Conservation (phyloP, 345 rosid genomes). For the Gynandropsis gynandra region DNA sequence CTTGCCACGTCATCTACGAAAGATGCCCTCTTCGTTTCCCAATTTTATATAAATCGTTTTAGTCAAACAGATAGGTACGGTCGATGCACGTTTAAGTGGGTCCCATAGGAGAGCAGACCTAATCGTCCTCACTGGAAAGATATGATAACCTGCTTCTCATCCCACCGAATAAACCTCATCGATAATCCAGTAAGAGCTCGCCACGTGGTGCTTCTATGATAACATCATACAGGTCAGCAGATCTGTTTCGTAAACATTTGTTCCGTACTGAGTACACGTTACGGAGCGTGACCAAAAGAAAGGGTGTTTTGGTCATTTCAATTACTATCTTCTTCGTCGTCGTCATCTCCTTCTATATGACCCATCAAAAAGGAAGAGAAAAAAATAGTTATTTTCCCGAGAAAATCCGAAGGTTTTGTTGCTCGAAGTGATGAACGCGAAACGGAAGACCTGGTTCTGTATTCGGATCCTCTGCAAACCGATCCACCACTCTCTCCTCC, state of each 20-base stretch:
- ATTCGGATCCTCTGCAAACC: conserved; percentile 35
- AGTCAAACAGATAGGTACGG: conserved; percentile 42
- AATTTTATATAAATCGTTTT: not conserved
- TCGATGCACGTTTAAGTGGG: conserved; percentile 34
- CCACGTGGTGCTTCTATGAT: not conserved
- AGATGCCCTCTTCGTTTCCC: conserved; percentile 9
- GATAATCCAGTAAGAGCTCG: accelerated
- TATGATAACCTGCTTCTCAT: conserved; percentile 9
- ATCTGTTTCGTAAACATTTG: conserved; percentile 5
- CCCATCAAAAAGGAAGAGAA: not conserved
- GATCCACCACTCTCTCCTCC: conserved; percentile 49
- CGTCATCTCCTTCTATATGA: not conserved
- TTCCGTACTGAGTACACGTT: conserved; percentile 10
- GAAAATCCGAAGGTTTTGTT: conserved; percentile 17
- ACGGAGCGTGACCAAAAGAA: not conserved
- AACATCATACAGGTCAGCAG: not conserved
- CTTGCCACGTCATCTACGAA: not conserved
- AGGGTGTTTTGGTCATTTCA: conserved; percentile 10
- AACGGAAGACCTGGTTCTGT: conserved; percentile 11
- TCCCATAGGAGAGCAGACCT: conserved; percentile 16
- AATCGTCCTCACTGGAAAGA: conserved; percentile 29
- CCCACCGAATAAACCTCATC: not conserved
- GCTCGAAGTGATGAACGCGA: conserved; percentile 42
- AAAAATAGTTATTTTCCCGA: conserved; percentile 13
- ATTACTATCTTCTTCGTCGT: not conserved